Percentiles rank a stretch among this genome's conserved stretches.
Conservation (phyloP, 176 grass and related monocot genomes). For the Aegilops sharonensis region DNA sequence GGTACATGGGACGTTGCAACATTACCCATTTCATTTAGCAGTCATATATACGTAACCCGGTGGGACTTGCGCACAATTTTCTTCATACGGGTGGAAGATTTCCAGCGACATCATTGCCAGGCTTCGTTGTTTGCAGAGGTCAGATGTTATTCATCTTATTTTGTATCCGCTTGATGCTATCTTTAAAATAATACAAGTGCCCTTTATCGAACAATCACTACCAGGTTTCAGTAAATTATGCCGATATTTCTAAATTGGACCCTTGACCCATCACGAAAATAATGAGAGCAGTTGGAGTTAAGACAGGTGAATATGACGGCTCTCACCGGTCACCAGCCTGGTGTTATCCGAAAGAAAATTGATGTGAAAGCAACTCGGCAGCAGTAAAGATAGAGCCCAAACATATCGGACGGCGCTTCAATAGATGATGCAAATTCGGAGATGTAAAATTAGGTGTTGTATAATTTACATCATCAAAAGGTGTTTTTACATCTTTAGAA, state of each 20-base stretch:
- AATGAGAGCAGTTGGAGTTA: background rate
- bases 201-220: no score
- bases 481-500: no score
- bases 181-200: no score
- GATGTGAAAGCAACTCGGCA: conserved; percentile 16
- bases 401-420: background rate
- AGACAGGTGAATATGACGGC: background rate
- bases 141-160: no score
- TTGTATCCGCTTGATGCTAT: no score
- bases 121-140: no score
- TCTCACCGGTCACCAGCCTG: background rate
- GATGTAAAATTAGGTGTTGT: no score
- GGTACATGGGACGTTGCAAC: no score
- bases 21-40: no score
- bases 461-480: no score
- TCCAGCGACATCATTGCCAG: background rate
- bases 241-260: background rate
- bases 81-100: background rate
- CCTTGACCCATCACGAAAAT: background rate
- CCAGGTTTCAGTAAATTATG: background rate
- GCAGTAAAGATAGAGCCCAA: background rate
- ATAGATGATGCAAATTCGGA: no score
- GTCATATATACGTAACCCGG: background rate
- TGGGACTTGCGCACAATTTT: background rate
- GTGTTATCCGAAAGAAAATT: conserved; percentile 19